Conservation (phyloP, 2,329 filamentous ascomycete genomes). For the Trichocomaceae sp. region DNA sequence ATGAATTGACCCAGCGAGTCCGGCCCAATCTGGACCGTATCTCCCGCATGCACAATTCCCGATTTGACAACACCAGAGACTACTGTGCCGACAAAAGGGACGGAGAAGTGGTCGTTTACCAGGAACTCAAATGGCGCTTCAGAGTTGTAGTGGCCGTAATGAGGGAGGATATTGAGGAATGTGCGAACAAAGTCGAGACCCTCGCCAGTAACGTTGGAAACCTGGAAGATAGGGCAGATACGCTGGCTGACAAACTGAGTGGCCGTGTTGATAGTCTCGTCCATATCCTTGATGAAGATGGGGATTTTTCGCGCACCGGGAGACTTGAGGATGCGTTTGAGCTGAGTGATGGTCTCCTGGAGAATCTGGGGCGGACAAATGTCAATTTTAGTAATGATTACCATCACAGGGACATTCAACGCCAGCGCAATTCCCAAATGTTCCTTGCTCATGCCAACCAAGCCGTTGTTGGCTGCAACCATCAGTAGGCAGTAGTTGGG, state of each 20-base stretch:
- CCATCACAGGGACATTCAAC: constrained; percentile 95
- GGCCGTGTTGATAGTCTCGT: constrained; percentile 90
- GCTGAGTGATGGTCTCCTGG: constrained; percentile 83
- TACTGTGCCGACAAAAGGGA: constrained; percentile 93
- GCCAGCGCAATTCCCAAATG: constrained; percentile 91
- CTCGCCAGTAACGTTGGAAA: constrained; percentile 94
- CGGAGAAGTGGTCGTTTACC: constrained; percentile 95
- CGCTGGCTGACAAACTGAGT: constrained; percentile 92
- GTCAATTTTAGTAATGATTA: constrained; percentile 95
- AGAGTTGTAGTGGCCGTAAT: constrained; percentile 85
- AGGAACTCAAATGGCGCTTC: constrained; percentile 89
- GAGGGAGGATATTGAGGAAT: constrained; percentile 91
- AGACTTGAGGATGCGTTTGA: constrained; percentile 88
- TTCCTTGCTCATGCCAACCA: constrained; percentile 98
- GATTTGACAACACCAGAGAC: constrained; percentile 89
- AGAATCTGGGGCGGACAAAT: constrained; percentile 95
- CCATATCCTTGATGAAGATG: constrained; percentile 84
- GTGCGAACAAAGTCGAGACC: constrained; percentile 83
- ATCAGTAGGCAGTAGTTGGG: constrained; percentile 97
- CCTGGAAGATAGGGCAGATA: constrained; percentile 95
- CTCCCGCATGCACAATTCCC: constrained; percentile 82
- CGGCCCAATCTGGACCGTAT: constrained; percentile 79
- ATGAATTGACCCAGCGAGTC: constrained; percentile 87
- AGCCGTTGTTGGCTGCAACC: constrained; percentile 95
- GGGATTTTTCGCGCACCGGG: constrained; percentile 92